Percentiles rank a stretch among this genome's conserved stretches.
Conservation (phyloP, 768 basidiomycete genomes). For the Phylloporus arenicola region DNA sequence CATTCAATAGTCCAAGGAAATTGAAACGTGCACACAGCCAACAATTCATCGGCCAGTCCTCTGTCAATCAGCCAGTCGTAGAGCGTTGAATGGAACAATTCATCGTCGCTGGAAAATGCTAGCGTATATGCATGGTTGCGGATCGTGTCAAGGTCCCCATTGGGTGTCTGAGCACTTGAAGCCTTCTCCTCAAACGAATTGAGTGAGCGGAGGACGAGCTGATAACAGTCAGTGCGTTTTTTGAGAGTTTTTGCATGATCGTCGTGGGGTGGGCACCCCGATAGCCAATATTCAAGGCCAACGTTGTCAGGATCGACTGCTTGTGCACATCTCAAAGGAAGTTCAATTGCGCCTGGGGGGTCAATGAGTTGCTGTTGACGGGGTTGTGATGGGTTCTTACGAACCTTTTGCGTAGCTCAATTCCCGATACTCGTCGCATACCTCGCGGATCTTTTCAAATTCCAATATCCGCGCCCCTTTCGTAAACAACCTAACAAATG, state of each 20-base stretch:
- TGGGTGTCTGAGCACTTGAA: constrained; percentile 27
- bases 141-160: constrained; percentile 62
- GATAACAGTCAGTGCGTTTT: constrained; percentile 69
- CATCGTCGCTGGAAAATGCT: constrained; percentile 79
- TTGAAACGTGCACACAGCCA: constrained; percentile 60
- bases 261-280: constrained; percentile 55
- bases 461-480: constrained; percentile 85
- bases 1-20: constrained; percentile 1
- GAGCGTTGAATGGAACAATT: constrained; percentile 88
- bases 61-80: constrained; percentile 91
- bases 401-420: constrained; percentile 78
- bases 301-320: constrained; percentile 70
- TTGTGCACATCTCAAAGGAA: constrained; percentile 80
- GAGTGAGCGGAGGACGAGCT: constrained; percentile 77
- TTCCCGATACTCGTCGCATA: constrained; percentile 85
- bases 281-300: constrained; percentile 73
- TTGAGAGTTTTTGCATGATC: constrained; percentile 53
- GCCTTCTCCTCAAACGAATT: constrained; percentile 70
- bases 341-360: constrained; percentile 66
- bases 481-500: constrained; percentile 62
- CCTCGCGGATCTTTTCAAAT: constrained; percentile 77
- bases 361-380: background rate
- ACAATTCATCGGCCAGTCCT: constrained; percentile 77
- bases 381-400: constrained; percentile 9
- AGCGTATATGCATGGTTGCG: constrained; percentile 81